phyloP scores from a whole-genome alignment of 495 filamentous ascomycete species.

The Trichoderma virens region DNA sequence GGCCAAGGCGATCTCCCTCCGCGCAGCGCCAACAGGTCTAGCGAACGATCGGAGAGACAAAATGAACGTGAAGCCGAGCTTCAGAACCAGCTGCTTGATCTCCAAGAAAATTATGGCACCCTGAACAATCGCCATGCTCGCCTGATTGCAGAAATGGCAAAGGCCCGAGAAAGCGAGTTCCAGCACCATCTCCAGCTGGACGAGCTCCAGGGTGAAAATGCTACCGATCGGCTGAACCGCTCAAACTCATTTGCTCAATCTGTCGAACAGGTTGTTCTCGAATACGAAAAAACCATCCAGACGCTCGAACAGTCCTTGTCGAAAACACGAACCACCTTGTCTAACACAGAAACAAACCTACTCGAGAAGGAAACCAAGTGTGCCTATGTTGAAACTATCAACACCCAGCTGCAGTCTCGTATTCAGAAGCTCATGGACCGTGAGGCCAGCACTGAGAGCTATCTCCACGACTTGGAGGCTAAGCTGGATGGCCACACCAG shows the following conservation, averaged over 20 bases:
- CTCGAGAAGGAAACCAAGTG: conserved; percentile 91
- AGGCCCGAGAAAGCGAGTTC: conserved; percentile 62
- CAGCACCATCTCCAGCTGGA: conserved; percentile 41
- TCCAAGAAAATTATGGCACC: conserved; percentile 90
- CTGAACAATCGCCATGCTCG: conserved; percentile 88
- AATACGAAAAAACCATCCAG: conserved; percentile 98
- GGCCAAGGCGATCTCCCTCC: conserved; percentile 43
- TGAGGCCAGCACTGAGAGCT: conserved; percentile 80
- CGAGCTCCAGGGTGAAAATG: conserved; percentile 62
- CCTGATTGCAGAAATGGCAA: conserved; percentile 88
- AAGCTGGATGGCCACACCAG: conserved; percentile 84
- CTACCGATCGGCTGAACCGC: conserved; percentile 81
- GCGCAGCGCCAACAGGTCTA: conserved; percentile 57
- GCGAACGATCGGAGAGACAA: conserved; percentile 70
- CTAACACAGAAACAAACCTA: conserved; percentile 73
- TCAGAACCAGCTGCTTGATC: conserved; percentile 87
- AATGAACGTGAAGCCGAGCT: conserved; percentile 83
- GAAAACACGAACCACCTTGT: conserved; percentile 75
- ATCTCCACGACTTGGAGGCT: conserved; percentile 82
- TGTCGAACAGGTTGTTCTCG: conserved; percentile 89
- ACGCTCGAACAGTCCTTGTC: conserved; percentile 86
- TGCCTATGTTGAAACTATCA: conserved; percentile 85
- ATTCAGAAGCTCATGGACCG: conserved; percentile 86
- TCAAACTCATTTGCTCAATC: conserved; percentile 93
- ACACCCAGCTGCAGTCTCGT: conserved; percentile 78